Conservation (phyloP, 345 rosid species). For the Leavenworthia alabamica region DNA sequence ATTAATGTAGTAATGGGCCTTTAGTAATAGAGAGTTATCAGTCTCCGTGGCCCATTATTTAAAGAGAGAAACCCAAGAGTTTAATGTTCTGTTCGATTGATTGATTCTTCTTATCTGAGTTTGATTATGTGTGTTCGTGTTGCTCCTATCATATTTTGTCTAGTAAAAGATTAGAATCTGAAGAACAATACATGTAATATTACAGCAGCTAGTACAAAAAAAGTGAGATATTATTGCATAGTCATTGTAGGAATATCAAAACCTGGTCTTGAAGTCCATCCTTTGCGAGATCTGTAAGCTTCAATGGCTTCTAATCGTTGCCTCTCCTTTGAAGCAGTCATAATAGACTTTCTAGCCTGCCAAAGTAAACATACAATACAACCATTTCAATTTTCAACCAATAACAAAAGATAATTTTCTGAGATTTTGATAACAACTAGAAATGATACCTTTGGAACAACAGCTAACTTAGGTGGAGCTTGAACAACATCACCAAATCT, state of each 20-base stretch:
- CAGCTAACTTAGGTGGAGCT: constrained; percentile 71
- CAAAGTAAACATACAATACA: constrained; percentile 23
- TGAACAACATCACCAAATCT: constrained; percentile 79
- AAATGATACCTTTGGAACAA: constrained; percentile 53
- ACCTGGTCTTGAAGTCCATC: constrained; percentile 74
- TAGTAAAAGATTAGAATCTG: neutral
- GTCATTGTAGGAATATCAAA: constrained; percentile 38
- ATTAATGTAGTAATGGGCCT: too few species aligned
- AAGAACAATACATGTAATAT: neutral
- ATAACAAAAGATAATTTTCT: neutral
- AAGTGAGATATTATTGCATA: constrained; percentile 16
- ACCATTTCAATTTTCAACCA: neutral
- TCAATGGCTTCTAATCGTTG: constrained; percentile 68
- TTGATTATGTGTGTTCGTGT: too few species aligned
- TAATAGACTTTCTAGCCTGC: constrained; percentile 43
- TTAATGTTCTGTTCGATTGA: too few species aligned
- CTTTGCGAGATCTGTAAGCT: constrained; percentile 62
- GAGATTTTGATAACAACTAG: neutral
- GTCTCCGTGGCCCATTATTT: too few species aligned
- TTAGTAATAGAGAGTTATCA: too few species aligned
- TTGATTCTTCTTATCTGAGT: too few species aligned
- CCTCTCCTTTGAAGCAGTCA: constrained; percentile 63
- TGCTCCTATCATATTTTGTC: too few species aligned
- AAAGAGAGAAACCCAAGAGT: too few species aligned
- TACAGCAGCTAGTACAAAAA: constrained; percentile 7